A percentile compares a stretch with the other conserved stretches of the same genome.
Evolutionary conservation across 1,139 yeast species (phyloP).

Genomic region (Martiniozyma asiatica): DNA sequence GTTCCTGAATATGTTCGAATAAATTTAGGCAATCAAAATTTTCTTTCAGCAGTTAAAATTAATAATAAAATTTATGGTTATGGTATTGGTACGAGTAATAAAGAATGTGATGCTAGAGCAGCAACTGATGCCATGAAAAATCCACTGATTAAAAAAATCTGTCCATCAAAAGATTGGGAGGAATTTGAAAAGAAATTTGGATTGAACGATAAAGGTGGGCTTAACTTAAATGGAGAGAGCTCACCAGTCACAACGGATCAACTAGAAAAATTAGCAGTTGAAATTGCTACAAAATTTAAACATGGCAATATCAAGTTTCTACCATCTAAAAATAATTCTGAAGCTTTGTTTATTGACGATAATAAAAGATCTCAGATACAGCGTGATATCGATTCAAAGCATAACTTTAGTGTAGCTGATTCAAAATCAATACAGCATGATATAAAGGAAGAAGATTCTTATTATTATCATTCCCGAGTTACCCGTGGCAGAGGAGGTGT

Average conservation of each 20-base stretch:
- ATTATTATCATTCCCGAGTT: slow-evolving; percentile 6
- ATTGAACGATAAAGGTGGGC: slow-evolving; percentile 8
- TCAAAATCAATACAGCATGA: neutral
- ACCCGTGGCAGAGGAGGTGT: slow-evolving; percentile 13
- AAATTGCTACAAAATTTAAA: slow-evolving; percentile 9
- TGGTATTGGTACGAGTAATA: slow-evolving; percentile 48
- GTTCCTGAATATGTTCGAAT: slow-evolving; percentile 52
- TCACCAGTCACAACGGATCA: slow-evolving; percentile 3
- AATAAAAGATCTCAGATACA: slow-evolving; percentile 2
- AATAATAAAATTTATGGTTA: slow-evolving; percentile 36
- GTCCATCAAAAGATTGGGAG: slow-evolving; percentile 8
- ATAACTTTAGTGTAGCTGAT: slow-evolving; percentile 5
- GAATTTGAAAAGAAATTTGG: slow-evolving; percentile 10
- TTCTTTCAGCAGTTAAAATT: slow-evolving; percentile 43
- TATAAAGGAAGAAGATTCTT: neutral
- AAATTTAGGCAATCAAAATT: slow-evolving; percentile 19
- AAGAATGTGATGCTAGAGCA: slow-evolving; percentile 59
- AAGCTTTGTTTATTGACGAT: slow-evolving; percentile 6
- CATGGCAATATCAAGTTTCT: slow-evolving; percentile 9
- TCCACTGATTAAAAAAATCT: slow-evolving; percentile 14
- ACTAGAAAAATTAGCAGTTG: slow-evolving; percentile 7
- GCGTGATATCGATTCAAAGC: slow-evolving; percentile 3
- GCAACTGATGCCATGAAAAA: slow-evolving; percentile 58
- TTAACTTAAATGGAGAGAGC: slow-evolving; percentile 7
- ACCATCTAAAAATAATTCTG: slow-evolving; percentile 8